These are phyloP conservation scores for Lenwebbia sp. DNA, from an alignment of 345 rosid species.

Conservation along the genomic window DNA sequence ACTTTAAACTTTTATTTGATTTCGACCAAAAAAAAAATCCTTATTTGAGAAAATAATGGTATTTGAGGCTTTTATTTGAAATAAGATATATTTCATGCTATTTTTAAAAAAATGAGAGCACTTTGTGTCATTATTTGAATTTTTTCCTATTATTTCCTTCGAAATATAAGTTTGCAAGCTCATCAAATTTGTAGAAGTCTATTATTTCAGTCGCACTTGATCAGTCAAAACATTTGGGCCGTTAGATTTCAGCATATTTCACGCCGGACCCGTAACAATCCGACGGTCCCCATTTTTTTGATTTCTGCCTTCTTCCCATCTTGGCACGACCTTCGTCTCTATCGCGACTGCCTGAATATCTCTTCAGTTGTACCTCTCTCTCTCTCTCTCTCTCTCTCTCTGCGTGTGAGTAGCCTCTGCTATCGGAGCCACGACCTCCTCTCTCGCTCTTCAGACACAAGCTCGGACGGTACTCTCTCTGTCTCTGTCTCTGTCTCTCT, in stretches of 20 bases:
- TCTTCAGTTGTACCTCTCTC: too few relatives aligned
- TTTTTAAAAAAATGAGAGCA: too few relatives aligned
- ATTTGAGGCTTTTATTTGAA: too few relatives aligned
- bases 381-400: not conserved
- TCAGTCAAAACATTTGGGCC: not conserved
- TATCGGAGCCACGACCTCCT: not conserved
- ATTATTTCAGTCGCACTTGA: fast-evolving
- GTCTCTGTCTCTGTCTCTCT: too few relatives aligned
- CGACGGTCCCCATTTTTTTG: not conserved
- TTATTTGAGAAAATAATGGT: too few relatives aligned
- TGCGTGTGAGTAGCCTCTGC: not conserved
- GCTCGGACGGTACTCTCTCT: not conserved
- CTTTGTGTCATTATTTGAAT: too few relatives aligned
- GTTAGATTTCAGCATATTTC: not conserved
- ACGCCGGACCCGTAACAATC: not conserved
- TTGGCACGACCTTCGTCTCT: not conserved
- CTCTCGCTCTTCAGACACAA: not conserved
- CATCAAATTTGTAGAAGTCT: not conserved
- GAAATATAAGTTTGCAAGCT: not conserved
- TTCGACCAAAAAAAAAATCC: too few relatives aligned
- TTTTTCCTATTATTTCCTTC: too few relatives aligned
- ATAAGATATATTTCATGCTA: too few relatives aligned
- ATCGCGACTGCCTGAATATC: not conserved
- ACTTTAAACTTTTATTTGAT: too few relatives aligned
- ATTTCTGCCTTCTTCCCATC: not conserved